Evolutionary conservation across 2,329 filamentous ascomycete species (phyloP).

Genomic region (Cladosporium cucumerinum): DNA sequence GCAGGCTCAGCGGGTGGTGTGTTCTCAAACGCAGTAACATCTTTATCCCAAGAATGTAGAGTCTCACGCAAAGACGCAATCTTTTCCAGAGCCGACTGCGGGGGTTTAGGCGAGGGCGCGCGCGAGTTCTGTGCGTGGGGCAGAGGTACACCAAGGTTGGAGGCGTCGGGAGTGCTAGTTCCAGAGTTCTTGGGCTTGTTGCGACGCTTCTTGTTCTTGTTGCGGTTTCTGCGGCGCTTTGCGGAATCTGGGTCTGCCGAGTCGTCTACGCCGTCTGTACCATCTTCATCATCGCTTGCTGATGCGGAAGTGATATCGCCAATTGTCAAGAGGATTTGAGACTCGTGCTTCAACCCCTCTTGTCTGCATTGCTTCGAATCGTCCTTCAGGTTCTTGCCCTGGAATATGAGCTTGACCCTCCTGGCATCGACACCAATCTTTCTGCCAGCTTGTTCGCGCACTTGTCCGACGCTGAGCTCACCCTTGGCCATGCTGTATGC

Average conservation of each 20-base stretch:
- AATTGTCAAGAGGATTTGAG: conserved; percentile 59
- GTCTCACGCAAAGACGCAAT: conserved; percentile 63
- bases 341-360: conserved; percentile 57
- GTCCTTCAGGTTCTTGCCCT: conserved; percentile 68
- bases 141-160: conserved; percentile 36
- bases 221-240: conserved; percentile 40
- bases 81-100: conserved; percentile 55
- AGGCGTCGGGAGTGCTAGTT: conserved; percentile 35
- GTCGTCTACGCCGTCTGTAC: conserved; percentile 32
- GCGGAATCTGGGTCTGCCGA: conserved; percentile 33
- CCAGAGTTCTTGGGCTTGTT: conserved; percentile 40
- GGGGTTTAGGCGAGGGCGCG: conserved; percentile 42
- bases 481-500: conserved; percentile 73
- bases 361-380: conserved; percentile 55
- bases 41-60: conserved; percentile 63
- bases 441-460: conserved; percentile 64
- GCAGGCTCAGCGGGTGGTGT: conserved; percentile 63
- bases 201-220: conserved; percentile 43
- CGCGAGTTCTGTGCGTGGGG: conserved; percentile 29
- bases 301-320: conserved; percentile 49
- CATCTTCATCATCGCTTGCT: conserved; percentile 41
- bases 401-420: conserved; percentile 68
- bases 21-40: conserved; percentile 60
- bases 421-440: conserved; percentile 59
- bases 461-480: conserved; percentile 63